Base-by-base conservation (phyloP, 805 yeast species). In the Ogataea methanolica region DNA sequence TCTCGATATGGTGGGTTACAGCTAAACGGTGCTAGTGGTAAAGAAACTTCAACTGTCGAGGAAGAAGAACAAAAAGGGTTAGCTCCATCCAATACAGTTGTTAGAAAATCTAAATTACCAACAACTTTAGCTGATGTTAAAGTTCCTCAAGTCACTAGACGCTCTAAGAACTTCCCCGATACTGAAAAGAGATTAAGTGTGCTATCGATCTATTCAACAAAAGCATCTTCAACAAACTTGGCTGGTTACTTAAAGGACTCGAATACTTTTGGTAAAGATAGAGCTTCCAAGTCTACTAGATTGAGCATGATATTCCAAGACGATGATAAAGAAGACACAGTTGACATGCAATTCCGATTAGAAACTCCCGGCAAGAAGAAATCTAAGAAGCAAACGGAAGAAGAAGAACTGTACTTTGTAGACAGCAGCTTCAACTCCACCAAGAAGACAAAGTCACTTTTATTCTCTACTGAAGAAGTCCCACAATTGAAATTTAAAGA, bases 61-160 rank as follows among this genome's bases (percentile, higher is more conserved):
- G 50, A 50, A 12, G 50, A 50, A 34, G 51, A 50, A n/a, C 44
- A 42, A 29, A 45, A 48, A 33, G 48, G 45, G n/a, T 42, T 46
- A 14, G 34, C 39, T 29, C 39, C 49, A 15, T 46, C 54, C 14
- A 52, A 57, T 35, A 52, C 61, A 1, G 59, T 57, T n/a, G 50
- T 42, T 33, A 55, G 48, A 45, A 54, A 49, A 33, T 41, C 50
- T 46, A 46, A 47, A 34, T 75, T 72, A 21, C 81, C 81, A 39
- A 74, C 74, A 48, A 74, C 70, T 12, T 71, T 85, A 39, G 78
- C 86, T 17, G 85, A 81, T 51, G 82, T 85, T 39, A 73, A 74
- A 47, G 80, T 85, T 43, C 92, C 92, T 21, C 79, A 78, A 51
- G 88, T 85, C 34, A 78, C 90, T 0, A 78, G 90, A 63, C 78